A percentile compares a stretch with the other conserved stretches of the same genome.
Evolutionary conservation across 2,329 filamentous ascomycete genomes (phyloP).

Genomic region (Cladorrhinum sp.): DNA sequence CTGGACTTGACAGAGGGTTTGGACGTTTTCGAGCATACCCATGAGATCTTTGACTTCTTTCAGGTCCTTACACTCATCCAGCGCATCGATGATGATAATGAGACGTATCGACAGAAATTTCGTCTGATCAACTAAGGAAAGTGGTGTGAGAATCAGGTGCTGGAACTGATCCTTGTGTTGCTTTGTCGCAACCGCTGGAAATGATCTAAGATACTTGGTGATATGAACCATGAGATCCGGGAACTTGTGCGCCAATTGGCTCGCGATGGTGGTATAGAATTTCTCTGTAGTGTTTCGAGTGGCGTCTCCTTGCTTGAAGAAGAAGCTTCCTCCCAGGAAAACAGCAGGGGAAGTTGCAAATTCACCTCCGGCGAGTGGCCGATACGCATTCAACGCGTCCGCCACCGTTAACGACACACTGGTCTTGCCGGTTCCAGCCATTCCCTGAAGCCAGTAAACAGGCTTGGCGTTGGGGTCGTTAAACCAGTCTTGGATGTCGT

Average conservation of each 20-base stretch:
- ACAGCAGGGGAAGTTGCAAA: neutral
- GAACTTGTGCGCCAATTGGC: neutral
- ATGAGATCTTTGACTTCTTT: neutral
- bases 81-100: neutral
- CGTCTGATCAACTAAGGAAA: neutral
- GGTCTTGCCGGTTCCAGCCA: constrained; percentile 1
- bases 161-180: neutral
- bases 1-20: neutral
- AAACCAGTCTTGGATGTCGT: neutral
- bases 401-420: neutral
- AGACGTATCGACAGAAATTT: neutral
- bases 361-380: neutral
- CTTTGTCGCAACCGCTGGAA: neutral
- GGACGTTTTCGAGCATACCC: neutral
- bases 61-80: neutral
- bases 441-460: neutral
- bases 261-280: neutral
- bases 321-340: constrained; percentile 1
- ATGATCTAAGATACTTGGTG: neutral
- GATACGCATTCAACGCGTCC: neutral
- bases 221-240: neutral
- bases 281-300: neutral
- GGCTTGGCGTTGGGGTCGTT: neutral
- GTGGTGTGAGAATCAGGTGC: neutral
- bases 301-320: constrained; percentile 2